Evolutionary conservation across 306 rosid genomes (phyloP), one percentile per base, ranked within the genome.

Genomic region (Trichosanthes cucumerina): DNA sequence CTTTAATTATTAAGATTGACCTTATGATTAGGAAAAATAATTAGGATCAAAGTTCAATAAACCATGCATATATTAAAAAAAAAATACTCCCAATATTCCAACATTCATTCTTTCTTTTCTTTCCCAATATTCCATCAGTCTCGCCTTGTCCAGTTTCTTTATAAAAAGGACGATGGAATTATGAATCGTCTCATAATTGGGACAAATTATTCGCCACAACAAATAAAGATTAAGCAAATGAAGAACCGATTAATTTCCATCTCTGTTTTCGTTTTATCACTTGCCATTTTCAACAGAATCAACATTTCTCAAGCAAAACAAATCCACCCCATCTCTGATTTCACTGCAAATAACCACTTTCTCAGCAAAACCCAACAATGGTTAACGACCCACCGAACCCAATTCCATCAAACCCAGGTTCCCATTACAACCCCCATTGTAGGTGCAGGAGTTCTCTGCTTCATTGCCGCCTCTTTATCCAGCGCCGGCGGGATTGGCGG

Each of bases 401-500:
- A 64, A 14, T 76, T 53, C 82, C 83, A 81, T 3, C 88, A 83
- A 44, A 36, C 85, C 79, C 83, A 82, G 3, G 31, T 87, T 1
- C 52, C 81, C 34, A 31, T 87, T 4, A 57, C 92, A n/a, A 60
- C 70, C 33, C 85, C 84, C 53, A 12, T 85, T 76, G 74, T 84
- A 5, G n/a, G 84, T 0, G 86, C 94, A 6, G 92, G 85, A 14
- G 66, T 81, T 15, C 69, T 91, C 2, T 89, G 90, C 81, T 91
- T 91, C 82, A 43, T 90, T 7, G 94, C 97, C 54, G 83, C 97
- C 60, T 88, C 94, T 24, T 81, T 91, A 64, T 91, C 97, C n/a
- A 89, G 97, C 80, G 94, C 97, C 3, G 91, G 96, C 41, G 97
- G 98, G 69, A 85, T 93, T 33, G 98, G 97, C 5, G 98, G 96